Evolutionary conservation across 805 yeast genomes (phyloP).

Genomic region (Wickerhamomyces hampshirensis): DNA sequence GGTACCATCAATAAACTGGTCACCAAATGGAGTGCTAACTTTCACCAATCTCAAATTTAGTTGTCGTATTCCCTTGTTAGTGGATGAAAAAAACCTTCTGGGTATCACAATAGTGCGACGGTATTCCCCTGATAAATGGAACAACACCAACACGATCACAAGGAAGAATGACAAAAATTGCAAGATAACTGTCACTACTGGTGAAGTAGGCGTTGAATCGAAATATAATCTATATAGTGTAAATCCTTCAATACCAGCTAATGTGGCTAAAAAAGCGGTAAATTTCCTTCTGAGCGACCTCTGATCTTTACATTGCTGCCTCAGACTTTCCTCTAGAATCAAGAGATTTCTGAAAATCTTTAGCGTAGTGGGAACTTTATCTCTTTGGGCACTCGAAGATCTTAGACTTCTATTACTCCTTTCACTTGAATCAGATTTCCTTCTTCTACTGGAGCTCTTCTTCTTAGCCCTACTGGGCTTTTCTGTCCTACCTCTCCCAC

Average conservation of each 20-base stretch:
- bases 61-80: constrained; percentile 86
- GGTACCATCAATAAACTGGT: constrained; percentile 30
- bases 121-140: constrained; percentile 87
- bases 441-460: constrained; percentile 13
- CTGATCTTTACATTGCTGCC: constrained; percentile 77
- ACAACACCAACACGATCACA: constrained; percentile 64
- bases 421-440: constrained; percentile 24
- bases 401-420: constrained; percentile 18
- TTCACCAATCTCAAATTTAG: constrained; percentile 74
- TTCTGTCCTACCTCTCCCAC: constrained; percentile 6
- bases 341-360: constrained; percentile 77
- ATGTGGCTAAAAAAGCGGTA: constrained; percentile 33
- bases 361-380: constrained; percentile 44
- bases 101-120: constrained; percentile 79
- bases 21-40: constrained; percentile 39
- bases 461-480: constrained; percentile 3
- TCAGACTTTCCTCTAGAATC: constrained; percentile 78
- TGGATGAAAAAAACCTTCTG: constrained; percentile 67
- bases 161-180: constrained; percentile 57
- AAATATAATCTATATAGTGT: constrained; percentile 34
- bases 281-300: constrained; percentile 50
- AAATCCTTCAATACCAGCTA: constrained; percentile 36
- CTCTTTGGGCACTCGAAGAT: constrained; percentile 21
- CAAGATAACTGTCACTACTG: constrained; percentile 32
- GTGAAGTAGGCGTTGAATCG: constrained; percentile 35